Evolutionary conservation across 192 early-diverging fungal species (phyloP).

Genomic region (Coemansia guatemalensis): DNA sequence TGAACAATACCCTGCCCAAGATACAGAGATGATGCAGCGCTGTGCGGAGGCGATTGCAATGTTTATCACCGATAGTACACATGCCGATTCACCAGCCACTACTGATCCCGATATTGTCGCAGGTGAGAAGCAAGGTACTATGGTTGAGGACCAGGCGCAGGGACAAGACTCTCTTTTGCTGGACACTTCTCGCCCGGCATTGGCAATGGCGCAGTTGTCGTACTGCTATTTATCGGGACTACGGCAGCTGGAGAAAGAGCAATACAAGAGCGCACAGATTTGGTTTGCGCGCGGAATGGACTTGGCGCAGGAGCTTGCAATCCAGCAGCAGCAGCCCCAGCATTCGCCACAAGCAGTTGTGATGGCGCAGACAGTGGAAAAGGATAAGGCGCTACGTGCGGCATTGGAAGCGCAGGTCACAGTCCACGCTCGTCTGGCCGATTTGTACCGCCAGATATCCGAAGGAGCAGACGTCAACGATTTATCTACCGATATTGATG

Average conservation of each 20-base stretch:
- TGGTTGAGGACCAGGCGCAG: slow-evolving; percentile 25
- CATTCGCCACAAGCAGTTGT: background rate
- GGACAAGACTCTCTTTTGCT: slow-evolving; percentile 9
- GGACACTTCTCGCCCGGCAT: slow-evolving; percentile 6
- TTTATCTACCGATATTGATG: slow-evolving; percentile 18
- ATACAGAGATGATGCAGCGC: slow-evolving; percentile 4
- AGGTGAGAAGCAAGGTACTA: background rate
- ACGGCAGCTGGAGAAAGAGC: slow-evolving; percentile 33
- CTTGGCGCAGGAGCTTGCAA: background rate
- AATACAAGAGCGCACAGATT: slow-evolving; percentile 17
- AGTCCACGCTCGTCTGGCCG: slow-evolving; percentile 24
- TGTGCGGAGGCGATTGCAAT: background rate
- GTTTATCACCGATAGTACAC: slow-evolving; percentile 12
- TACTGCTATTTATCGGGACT: slow-evolving; percentile 42
- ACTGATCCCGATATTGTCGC: background rate
- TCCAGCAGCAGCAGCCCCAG: background rate
- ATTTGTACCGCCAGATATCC: slow-evolving; percentile 12
- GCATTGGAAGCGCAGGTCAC: slow-evolving; percentile 22
- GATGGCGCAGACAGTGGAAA: slow-evolving; percentile 29
- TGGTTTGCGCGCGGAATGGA: slow-evolving; percentile 31
- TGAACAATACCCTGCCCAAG: background rate
- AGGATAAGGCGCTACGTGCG: slow-evolving; percentile 21
- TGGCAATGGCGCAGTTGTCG: slow-evolving; percentile 23
- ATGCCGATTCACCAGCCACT: background rate
- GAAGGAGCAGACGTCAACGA: slow-evolving; percentile 10